phyloP scores from a whole-genome alignment of 495 filamentous ascomycete species.

The Bacidia gigantensis region DNA sequence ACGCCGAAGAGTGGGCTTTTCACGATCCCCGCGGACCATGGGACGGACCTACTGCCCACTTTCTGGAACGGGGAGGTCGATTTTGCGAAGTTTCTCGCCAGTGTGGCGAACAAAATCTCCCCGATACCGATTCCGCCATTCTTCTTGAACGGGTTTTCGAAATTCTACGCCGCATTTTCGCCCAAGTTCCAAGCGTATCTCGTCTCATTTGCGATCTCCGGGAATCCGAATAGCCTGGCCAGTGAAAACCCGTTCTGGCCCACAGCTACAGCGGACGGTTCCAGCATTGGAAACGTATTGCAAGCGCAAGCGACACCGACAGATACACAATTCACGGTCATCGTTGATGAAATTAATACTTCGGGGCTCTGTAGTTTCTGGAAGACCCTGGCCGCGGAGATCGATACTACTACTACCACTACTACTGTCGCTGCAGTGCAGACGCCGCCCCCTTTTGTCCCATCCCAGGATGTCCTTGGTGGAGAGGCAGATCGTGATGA shows the following conservation, averaged over 20 bases:
- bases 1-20: conserved; percentile 7
- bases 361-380: neutral
- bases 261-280: neutral
- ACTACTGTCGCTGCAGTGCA: too few relatives aligned
- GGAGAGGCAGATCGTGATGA: too few relatives aligned
- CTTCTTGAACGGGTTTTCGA: neutral
- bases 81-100: neutral
- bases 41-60: conserved; percentile 23
- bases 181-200: conserved; percentile 24
- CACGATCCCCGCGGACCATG: conserved; percentile 19
- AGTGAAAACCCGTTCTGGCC: neutral
- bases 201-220: conserved; percentile 21
- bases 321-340: neutral
- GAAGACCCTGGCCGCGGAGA: neutral
- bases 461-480: too few relatives aligned
- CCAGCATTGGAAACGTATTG: neutral
- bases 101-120: neutral
- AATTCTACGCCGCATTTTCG: neutral
- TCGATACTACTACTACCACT: neutral
- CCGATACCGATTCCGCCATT: neutral
- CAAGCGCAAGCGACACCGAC: neutral
- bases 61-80: conserved; percentile 22
- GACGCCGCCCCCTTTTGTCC: too few relatives aligned
- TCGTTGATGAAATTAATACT: neutral
- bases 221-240: conserved; percentile 23